phyloP scores from a whole-genome alignment of 805 yeast species.

The Wickerhamiella kazuoi region DNA sequence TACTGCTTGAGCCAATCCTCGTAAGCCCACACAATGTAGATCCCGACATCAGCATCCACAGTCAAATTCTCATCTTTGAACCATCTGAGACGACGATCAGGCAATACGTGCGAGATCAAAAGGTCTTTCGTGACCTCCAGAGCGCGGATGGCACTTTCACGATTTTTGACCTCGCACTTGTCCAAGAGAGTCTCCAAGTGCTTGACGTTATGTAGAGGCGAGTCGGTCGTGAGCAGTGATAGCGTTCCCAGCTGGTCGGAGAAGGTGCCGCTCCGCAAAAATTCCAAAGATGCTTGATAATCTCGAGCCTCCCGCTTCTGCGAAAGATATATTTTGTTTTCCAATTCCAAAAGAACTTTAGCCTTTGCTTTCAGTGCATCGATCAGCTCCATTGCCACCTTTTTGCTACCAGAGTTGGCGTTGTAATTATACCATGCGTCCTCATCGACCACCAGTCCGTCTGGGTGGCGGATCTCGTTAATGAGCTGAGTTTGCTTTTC shows the following conservation, averaged over 20 bases:
- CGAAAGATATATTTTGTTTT: slow-evolving; percentile 58
- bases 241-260: slow-evolving; percentile 90
- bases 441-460: slow-evolving; percentile 32
- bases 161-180: slow-evolving; percentile 76
- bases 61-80: slow-evolving; percentile 60
- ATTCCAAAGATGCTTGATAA: slow-evolving; percentile 55
- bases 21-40: slow-evolving; percentile 59
- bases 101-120: slow-evolving; percentile 65
- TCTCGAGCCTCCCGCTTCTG: slow-evolving; percentile 61
- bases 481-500: slow-evolving; percentile 11
- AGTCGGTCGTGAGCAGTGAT: slow-evolving; percentile 83
- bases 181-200: slow-evolving; percentile 62
- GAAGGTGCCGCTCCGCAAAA: slow-evolving; percentile 80
- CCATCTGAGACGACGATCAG: slow-evolving; percentile 57
- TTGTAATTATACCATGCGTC: slow-evolving; percentile 60
- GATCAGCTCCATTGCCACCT: slow-evolving; percentile 28
- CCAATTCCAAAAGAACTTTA: slow-evolving; percentile 43
- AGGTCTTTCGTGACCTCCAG: slow-evolving; percentile 81
- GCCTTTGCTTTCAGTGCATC: slow-evolving; percentile 51
- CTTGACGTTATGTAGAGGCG: slow-evolving; percentile 76
- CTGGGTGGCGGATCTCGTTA: slow-evolving; percentile 16
- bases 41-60: slow-evolving; percentile 30
- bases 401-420: slow-evolving; percentile 18
- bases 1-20: slow-evolving; percentile 74
- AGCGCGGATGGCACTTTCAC: slow-evolving; percentile 85